These are phyloP conservation scores for Nemania diffusa DNA, from an alignment of 2,329 filamentous ascomycete genomes.

Conservation along the genomic window DNA sequence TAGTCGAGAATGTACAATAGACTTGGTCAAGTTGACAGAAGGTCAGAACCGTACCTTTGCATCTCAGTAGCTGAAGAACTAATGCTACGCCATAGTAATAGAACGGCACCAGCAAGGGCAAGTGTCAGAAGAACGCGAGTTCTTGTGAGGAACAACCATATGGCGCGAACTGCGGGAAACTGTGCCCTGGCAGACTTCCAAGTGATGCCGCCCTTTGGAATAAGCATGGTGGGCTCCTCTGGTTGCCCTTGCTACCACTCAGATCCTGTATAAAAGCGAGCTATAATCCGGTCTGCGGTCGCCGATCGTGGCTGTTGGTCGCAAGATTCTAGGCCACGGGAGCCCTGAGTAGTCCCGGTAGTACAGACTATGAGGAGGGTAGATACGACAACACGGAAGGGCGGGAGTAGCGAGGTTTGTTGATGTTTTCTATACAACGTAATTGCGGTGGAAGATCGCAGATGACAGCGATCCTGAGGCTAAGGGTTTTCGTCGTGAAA, in stretches of 20 bases:
- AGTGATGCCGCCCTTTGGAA: conserved; percentile 87
- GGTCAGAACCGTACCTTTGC: conserved; percentile 74
- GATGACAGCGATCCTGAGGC: background rate
- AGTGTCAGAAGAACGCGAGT: conserved; percentile 82
- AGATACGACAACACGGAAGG: conserved; percentile 1
- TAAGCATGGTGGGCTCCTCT: conserved; percentile 74
- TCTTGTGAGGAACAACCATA: conserved; percentile 76
- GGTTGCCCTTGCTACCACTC: conserved; percentile 57
- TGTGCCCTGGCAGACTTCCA: conserved; percentile 90
- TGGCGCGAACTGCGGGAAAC: conserved; percentile 79
- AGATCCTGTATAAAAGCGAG: conserved; percentile 38
- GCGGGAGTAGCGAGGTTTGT: background rate
- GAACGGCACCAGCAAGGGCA: conserved; percentile 73
- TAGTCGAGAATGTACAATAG: conserved; percentile 32
- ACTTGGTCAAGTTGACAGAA: conserved; percentile 12
- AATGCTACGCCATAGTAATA: conserved; percentile 90
- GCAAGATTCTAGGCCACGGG: conserved; percentile 1
- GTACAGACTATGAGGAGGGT: background rate
- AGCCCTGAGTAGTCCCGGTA: conserved; percentile 9
- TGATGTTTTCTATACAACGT: conserved; percentile 19
- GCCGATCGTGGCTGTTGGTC: background rate
- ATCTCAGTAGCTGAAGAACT: conserved; percentile 83
- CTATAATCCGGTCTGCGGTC: conserved; percentile 13
- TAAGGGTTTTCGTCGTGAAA: conserved; percentile 11
- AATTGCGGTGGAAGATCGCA: conserved; percentile 11